phyloP scores from a whole-genome alignment of 2,329 filamentous ascomycete species.

The Colletotrichum zoysiae region DNA sequence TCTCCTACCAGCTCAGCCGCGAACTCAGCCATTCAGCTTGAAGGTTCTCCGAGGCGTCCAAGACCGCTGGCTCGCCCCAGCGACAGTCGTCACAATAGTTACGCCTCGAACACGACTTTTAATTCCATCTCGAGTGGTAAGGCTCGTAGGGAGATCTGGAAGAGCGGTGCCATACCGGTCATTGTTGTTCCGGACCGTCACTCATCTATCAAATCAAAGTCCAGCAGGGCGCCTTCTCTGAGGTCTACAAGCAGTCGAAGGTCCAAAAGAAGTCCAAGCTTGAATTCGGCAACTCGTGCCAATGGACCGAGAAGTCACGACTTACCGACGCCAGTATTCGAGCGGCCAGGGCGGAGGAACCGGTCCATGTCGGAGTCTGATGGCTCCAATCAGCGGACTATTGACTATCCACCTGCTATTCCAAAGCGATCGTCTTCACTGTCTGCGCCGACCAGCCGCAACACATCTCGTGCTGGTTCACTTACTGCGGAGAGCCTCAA shows the following conservation, averaged over 20 bases:
- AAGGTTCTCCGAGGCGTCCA: conserved; percentile 47
- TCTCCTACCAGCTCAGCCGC: conserved; percentile 59
- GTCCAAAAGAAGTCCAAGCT: conserved; percentile 66
- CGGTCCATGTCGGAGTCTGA: conserved; percentile 63
- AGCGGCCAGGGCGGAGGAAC: conserved; percentile 56
- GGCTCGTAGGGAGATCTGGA: conserved; percentile 70
- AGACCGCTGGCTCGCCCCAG: conserved; percentile 48
- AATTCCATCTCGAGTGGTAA: conserved; percentile 66
- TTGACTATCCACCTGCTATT: conserved; percentile 70
- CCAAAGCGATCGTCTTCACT: conserved; percentile 71
- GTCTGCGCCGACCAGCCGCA: conserved; percentile 72
- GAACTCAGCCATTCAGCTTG: conserved; percentile 53
- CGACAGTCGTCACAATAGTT: conserved; percentile 58
- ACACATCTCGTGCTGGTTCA: conserved; percentile 66
- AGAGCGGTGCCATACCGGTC: conserved; percentile 71
- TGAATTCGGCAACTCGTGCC: conserved; percentile 60
- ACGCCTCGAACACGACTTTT: conserved; percentile 61
- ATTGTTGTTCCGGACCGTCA: conserved; percentile 71
- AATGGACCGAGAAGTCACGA: conserved; percentile 59
- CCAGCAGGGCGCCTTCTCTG: conserved; percentile 65
- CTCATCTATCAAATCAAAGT: conserved; percentile 66
- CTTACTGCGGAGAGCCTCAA: conserved; percentile 70
- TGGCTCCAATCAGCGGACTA: conserved; percentile 66
- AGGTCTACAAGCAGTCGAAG: conserved; percentile 72
- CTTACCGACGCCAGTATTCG: conserved; percentile 55